phyloP scores from a whole-genome alignment of 768 basidiomycete species.

The Leccinum ochraceum region DNA sequence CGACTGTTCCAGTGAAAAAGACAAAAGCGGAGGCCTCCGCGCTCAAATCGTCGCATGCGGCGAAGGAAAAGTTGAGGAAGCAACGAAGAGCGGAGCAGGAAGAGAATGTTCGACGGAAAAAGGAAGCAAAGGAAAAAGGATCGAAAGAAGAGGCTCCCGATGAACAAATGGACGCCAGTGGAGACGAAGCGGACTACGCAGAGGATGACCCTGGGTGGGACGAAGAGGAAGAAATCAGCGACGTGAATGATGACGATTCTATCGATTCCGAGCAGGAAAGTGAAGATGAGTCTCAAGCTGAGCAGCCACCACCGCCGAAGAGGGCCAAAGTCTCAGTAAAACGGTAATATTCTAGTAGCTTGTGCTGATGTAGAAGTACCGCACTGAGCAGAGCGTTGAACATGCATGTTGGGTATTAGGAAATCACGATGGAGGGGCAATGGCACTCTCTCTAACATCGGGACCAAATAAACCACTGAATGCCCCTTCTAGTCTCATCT shows the following conservation, averaged over 20 bases:
- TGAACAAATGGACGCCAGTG: conserved; percentile 45
- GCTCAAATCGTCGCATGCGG: conserved; percentile 73
- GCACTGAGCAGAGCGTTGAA: conserved; percentile 3
- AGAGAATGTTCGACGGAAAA: conserved; percentile 85
- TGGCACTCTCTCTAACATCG: conserved; percentile 19
- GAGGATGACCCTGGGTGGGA: conserved; percentile 48
- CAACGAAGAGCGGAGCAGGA: conserved; percentile 89
- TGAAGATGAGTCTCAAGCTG: conserved; percentile 43
- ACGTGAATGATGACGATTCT: conserved; percentile 48
- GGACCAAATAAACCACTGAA: conserved; percentile 42
- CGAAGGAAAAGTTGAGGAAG: conserved; percentile 72
- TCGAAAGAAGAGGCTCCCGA: conserved; percentile 35
- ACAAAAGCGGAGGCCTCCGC: conserved; percentile 70
- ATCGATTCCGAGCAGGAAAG: conserved; percentile 44
- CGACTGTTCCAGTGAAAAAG: conserved; percentile 72
- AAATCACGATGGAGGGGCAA: conserved; percentile 18
- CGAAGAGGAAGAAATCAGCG: conserved; percentile 66
- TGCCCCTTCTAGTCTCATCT: conserved; percentile 70
- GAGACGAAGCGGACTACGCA: conserved; percentile 39
- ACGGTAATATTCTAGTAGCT: conserved; percentile 33
- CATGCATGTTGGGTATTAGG: conserved; percentile 9
- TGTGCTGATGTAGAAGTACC: conserved; percentile 1
- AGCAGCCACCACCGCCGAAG: conserved; percentile 51
- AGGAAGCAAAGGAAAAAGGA: conserved; percentile 41
- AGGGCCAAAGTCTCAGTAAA: conserved; percentile 53